Evolutionary conservation across 371 early-diverging fungal genomes (phyloP).

Genomic region (Zopfochytrium polystomum): DNA sequence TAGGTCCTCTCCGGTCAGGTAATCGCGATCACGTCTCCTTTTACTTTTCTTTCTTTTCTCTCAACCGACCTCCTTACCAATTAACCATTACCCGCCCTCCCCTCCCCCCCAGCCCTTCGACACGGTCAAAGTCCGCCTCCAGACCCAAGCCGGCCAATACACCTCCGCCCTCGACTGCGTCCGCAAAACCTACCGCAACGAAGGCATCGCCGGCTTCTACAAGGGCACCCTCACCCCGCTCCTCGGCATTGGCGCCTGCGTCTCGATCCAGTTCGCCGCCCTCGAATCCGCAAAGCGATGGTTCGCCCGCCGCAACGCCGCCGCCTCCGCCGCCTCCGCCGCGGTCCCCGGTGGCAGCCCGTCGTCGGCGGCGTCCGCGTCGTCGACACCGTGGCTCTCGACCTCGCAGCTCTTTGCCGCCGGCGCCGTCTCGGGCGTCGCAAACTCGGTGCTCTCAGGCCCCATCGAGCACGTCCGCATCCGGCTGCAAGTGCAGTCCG

Average conservation of each 20-base stretch:
- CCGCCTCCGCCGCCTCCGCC: too few relatives aligned
- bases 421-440: conserved; percentile 51
- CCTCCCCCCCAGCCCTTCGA: conserved; percentile 58
- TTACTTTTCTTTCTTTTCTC: too few relatives aligned
- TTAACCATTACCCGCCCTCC: too few relatives aligned
- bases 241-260: conserved; percentile 56
- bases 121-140: conserved; percentile 57
- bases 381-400: conserved; percentile 27
- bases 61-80: too few relatives aligned
- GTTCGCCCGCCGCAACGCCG: conserved; percentile 30
- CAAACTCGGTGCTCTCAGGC: conserved; percentile 51
- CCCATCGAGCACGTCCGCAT: conserved; percentile 59
- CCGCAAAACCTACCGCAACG: conserved; percentile 42
- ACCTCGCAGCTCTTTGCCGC: conserved; percentile 43
- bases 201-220: conserved; percentile 51
- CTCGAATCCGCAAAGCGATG: conserved; percentile 49
- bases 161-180: conserved; percentile 47
- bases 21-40: too few relatives aligned
- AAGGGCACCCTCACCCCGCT: conserved; percentile 59
- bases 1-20: conserved; percentile 36
- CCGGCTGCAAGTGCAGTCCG: conserved; percentile 50
- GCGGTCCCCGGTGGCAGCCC: too few relatives aligned
- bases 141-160: conserved; percentile 51
- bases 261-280: conserved; percentile 57
- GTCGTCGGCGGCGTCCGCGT: conserved; percentile 14